These are phyloP conservation scores for Murraya koenigii DNA, from an alignment of 345 rosid species.

Conservation along the genomic window DNA sequence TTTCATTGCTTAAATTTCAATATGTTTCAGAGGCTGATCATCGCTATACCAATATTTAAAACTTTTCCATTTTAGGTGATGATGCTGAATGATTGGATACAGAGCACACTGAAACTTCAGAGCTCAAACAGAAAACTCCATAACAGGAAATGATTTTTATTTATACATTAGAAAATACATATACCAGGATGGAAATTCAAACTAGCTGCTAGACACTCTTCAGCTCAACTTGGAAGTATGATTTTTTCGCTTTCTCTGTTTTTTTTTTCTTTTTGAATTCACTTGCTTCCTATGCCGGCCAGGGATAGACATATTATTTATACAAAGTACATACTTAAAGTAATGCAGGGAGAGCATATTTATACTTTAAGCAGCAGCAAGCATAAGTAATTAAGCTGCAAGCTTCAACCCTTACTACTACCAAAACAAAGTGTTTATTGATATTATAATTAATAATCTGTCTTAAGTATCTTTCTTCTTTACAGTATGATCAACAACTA, in stretches of 20 bases:
- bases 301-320: too few species aligned
- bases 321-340: neutral
- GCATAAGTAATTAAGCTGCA: neutral
- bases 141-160: neutral
- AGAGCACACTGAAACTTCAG: conserved; percentile 37
- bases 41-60: neutral
- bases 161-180: neutral
- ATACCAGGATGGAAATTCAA: neutral
- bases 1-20: neutral
- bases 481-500: neutral
- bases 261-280: neutral
- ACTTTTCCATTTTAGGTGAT: conserved; percentile 31
- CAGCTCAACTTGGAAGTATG: neutral
- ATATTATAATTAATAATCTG: neutral
- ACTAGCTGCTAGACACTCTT: neutral
- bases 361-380: neutral
- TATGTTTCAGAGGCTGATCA: neutral
- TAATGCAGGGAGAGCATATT: neutral
- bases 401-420: neutral
- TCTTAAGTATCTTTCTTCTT: neutral
- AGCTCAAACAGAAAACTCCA: neutral
- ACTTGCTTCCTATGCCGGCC: neutral
- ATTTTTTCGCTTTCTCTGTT: too few species aligned
- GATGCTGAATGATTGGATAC: conserved; percentile 64
- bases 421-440: neutral